phyloP scores from a whole-genome alignment of 2,329 filamentous ascomycete genomes.

The Xylariaceae sp. region DNA sequence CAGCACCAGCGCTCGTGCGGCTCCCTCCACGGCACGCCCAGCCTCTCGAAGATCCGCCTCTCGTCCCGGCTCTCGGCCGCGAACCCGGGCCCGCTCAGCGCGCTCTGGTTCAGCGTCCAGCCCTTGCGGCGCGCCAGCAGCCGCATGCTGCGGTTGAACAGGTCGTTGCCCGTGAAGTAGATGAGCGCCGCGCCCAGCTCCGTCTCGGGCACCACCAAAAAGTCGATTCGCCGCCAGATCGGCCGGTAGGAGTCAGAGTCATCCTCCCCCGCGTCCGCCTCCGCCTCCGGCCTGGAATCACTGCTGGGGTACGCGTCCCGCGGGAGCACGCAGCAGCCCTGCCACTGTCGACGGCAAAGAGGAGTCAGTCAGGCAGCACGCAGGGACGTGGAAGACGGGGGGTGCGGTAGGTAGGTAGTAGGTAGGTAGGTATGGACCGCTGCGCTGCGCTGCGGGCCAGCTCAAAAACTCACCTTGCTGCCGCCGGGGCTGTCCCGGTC shows the following conservation, averaged over 20 bases:
- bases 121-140: slow-evolving; percentile 71
- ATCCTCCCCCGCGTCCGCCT: too few relatives aligned
- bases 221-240: slow-evolving; percentile 74
- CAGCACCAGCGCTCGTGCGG: slow-evolving; percentile 70
- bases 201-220: slow-evolving; percentile 71
- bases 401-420: too few relatives aligned
- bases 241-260: slow-evolving; percentile 28
- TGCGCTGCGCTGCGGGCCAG: too few relatives aligned
- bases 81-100: slow-evolving; percentile 61
- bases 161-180: slow-evolving; percentile 95
- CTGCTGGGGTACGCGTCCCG: slow-evolving; percentile 21
- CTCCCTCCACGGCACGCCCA: slow-evolving; percentile 80
- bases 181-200: slow-evolving; percentile 79
- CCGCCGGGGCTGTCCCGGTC: slow-evolving; percentile 41
- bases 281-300: slow-evolving; percentile 16
- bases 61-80: slow-evolving; percentile 68
- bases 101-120: slow-evolving; percentile 79
- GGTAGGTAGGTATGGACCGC: too few relatives aligned
- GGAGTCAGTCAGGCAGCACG: too few relatives aligned
- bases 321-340: slow-evolving; percentile 73
- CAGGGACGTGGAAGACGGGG: too few relatives aligned
- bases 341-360: too few relatives aligned
- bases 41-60: slow-evolving; percentile 68
- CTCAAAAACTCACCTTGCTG: too few relatives aligned
- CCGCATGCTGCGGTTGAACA: slow-evolving; percentile 84